Percentiles rank a stretch among this genome's conserved stretches.
Evolutionary conservation across 371 early-diverging fungal genomes (phyloP).

Genomic region (Mortierella sp.): DNA sequence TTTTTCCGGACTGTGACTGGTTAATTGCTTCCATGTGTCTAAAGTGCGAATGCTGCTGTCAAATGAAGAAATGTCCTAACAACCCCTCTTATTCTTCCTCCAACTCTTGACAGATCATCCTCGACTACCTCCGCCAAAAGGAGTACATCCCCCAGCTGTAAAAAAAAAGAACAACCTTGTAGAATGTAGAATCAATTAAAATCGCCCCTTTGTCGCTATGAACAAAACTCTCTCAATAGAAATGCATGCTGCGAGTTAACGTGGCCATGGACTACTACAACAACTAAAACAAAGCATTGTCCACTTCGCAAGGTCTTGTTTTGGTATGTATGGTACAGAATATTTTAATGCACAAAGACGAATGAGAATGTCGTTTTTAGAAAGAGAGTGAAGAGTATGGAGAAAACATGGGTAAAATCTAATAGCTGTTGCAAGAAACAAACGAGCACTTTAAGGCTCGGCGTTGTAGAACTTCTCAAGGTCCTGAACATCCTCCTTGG

Average conservation of each 20-base stretch:
- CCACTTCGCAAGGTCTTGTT: background rate
- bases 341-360: constrained; percentile 6
- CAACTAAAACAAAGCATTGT: no score
- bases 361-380: background rate
- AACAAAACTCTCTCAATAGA: background rate
- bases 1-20: background rate
- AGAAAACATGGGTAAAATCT: background rate
- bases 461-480: constrained; percentile 72
- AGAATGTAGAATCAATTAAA: constrained; percentile 11
- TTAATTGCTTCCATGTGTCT: background rate
- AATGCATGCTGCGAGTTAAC: no score
- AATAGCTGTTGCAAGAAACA: background rate
- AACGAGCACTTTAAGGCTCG: constrained; percentile 18
- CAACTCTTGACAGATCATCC: constrained; percentile 27
- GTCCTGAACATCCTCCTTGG: constrained; percentile 90
- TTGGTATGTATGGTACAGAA: background rate
- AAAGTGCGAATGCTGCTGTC: background rate
- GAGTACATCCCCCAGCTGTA: constrained; percentile 35
- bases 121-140: constrained; percentile 52
- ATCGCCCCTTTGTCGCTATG: background rate
- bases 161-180: background rate
- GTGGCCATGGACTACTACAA: background rate
- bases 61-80: background rate
- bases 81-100: background rate
- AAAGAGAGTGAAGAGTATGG: background rate